These are phyloP conservation scores for Neonectria coccinea DNA, from an alignment of 2,329 filamentous ascomycete genomes.

Conservation along the genomic window DNA sequence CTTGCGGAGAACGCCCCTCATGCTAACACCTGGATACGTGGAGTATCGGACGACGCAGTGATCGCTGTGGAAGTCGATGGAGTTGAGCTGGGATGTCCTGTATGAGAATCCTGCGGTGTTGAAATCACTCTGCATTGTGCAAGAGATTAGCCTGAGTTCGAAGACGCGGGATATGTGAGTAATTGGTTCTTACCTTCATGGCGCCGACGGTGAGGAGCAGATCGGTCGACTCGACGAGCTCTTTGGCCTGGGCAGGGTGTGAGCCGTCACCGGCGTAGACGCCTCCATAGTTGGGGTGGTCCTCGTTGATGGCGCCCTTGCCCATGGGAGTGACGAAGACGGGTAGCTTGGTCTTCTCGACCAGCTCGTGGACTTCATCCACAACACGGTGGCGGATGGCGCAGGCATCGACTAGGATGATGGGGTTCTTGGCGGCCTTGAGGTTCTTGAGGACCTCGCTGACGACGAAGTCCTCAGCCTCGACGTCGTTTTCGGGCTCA, in stretches of 20 bases:
- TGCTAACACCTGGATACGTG: conserved; percentile 80
- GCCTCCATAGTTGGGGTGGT: conserved; percentile 79
- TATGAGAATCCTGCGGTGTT: conserved; percentile 88
- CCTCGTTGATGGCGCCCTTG: conserved; percentile 85
- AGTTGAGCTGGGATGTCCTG: conserved; percentile 78
- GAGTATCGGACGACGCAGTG: conserved; percentile 81
- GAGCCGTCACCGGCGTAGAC: conserved; percentile 87
- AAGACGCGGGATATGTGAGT: background rate
- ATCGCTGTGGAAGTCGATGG: conserved; percentile 84
- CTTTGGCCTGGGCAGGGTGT: conserved; percentile 69
- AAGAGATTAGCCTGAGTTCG: conserved; percentile 2
- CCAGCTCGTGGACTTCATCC: conserved; percentile 76
- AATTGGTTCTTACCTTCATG: conserved; percentile 57
- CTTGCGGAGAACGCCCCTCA: conserved; percentile 82
- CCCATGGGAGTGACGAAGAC: conserved; percentile 93
- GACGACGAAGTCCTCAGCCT: conserved; percentile 85
- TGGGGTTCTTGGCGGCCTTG: conserved; percentile 76
- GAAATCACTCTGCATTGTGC: conserved; percentile 72
- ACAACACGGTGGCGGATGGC: conserved; percentile 81
- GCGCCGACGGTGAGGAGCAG: conserved; percentile 77
- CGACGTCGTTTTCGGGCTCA: conserved; percentile 73
- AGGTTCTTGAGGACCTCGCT: conserved; percentile 81
- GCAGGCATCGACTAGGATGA: conserved; percentile 86
- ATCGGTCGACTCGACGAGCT: conserved; percentile 75
- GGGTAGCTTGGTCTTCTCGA: conserved; percentile 79